These are phyloP conservation scores for Allomyces javanicus DNA, from an alignment of 192 early-diverging fungal species.

Conservation along the genomic window DNA sequence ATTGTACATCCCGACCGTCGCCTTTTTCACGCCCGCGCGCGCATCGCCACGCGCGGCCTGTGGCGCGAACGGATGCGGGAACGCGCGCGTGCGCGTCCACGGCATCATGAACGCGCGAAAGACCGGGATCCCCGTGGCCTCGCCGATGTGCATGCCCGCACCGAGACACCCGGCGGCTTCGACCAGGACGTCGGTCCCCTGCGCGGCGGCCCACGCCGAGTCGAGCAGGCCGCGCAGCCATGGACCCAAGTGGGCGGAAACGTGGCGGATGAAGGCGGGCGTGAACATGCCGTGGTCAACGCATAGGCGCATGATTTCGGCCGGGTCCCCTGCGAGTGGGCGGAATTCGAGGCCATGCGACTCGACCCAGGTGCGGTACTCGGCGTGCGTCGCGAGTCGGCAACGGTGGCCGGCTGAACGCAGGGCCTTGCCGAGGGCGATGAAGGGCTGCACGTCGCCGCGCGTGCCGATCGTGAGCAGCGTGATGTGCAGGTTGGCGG, in stretches of 20 bases:
- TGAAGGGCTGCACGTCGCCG: conserved; percentile 55
- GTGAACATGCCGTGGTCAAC: conserved; percentile 51
- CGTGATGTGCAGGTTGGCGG: background rate
- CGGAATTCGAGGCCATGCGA: conserved; percentile 47
- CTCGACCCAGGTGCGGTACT: conserved; percentile 43
- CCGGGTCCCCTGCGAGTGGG: conserved; percentile 39
- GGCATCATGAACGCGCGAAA: conserved; percentile 52
- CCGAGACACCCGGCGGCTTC: conserved; percentile 44
- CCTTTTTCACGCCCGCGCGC: conserved; percentile 1
- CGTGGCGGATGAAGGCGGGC: conserved; percentile 36
- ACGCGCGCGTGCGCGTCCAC: conserved; percentile 50
- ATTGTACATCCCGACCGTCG: conserved; percentile 28
- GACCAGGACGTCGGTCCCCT: conserved; percentile 45
- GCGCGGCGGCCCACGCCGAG: conserved; percentile 30
- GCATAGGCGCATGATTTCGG: conserved; percentile 39
- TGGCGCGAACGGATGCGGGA: conserved; percentile 49
- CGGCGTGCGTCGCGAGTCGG: conserved; percentile 45
- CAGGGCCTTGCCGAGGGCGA: conserved; percentile 46
- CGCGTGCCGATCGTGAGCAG: conserved; percentile 42
- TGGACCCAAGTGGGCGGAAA: conserved; percentile 29
- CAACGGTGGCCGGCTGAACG: conserved; percentile 38
- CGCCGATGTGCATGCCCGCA: conserved; percentile 45
- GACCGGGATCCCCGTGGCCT: conserved; percentile 38
- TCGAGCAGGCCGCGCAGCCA: conserved; percentile 43
- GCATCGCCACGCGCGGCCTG: conserved; percentile 11